Percentiles rank a stretch among this genome's conserved stretches.
Conservation (phyloP, 2,329 filamentous ascomycete species). For the Chrysoporthe cubensis region DNA sequence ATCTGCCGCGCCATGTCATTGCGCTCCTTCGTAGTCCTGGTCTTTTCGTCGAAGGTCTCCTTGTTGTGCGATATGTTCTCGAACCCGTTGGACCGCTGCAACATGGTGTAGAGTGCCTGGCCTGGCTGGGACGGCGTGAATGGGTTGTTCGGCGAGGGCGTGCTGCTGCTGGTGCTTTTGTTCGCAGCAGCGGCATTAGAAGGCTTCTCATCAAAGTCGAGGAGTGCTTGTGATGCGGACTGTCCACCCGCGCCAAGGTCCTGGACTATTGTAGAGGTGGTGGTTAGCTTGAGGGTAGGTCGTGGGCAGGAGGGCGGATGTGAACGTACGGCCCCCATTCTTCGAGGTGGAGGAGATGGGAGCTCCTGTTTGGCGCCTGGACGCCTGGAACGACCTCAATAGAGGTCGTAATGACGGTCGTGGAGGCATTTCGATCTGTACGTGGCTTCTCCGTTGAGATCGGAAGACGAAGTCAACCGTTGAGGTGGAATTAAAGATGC, state of each 20-base stretch:
- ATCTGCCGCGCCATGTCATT: conserved; percentile 65
- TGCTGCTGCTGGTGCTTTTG: conserved; percentile 25
- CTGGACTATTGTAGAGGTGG: conserved; percentile 13
- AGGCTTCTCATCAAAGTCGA: conserved; percentile 20
- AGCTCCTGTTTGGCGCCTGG: conserved; percentile 24
- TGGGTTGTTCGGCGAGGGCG: conserved; percentile 6
- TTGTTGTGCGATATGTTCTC: conserved; percentile 31
- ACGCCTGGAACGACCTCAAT: conserved; percentile 30
- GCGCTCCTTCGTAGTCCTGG: conserved; percentile 45
- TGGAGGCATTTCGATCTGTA: conserved; percentile 26
- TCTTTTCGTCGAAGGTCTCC: conserved; percentile 42
- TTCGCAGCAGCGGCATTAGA: conserved; percentile 17
- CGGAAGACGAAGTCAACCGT: not conserved
- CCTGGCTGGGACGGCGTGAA: conserved; percentile 1
- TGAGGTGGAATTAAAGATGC: not conserved
- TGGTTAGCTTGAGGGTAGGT: conserved; percentile 6
- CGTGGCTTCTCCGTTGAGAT: not conserved
- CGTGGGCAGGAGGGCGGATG: not conserved
- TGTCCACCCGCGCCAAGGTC: conserved; percentile 1
- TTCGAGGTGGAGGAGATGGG: conserved; percentile 23
- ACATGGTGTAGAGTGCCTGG: not conserved
- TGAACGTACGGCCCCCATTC: conserved; percentile 25
- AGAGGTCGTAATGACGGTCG: conserved; percentile 26
- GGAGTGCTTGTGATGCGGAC: conserved; percentile 16
- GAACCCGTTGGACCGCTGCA: conserved; percentile 14